Evolutionary conservation across 169 alveolate species (phyloP).

Genomic region (Plasmodium berghei): DNA sequence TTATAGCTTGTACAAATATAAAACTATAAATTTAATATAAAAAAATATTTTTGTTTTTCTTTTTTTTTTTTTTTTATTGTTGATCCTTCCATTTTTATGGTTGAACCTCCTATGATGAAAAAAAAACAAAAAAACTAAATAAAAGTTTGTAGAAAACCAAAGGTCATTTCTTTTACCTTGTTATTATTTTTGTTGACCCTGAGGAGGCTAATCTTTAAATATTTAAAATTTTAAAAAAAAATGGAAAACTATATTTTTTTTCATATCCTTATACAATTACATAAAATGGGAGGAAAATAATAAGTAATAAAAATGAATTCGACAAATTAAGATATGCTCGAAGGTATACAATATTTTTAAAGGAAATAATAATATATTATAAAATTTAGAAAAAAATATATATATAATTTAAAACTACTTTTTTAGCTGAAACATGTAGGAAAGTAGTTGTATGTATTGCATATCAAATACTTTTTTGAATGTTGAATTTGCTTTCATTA

Average conservation of each 20-base stretch:
- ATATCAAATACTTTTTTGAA: too few relatives aligned
- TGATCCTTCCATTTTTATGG: conserved; percentile 78
- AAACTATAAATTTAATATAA: neutral
- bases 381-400: too few relatives aligned
- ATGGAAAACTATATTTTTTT: neutral
- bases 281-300: neutral
- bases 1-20: neutral
- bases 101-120: conserved; percentile 78
- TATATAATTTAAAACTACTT: too few relatives aligned
- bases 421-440: too few relatives aligned
- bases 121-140: conserved; percentile 30
- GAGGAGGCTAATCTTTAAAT: conserved; percentile 62
- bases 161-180: conserved; percentile 65
- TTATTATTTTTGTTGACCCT: conserved; percentile 73
- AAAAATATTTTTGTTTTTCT: conserved; percentile 18
- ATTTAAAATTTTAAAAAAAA: neutral
- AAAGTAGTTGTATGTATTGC: too few relatives aligned
- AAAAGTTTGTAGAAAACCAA: conserved; percentile 52
- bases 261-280: neutral
- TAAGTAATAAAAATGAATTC: too few relatives aligned
- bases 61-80: conserved; percentile 57
- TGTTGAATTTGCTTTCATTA: too few relatives aligned
- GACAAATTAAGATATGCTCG: too few relatives aligned
- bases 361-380: too few relatives aligned
- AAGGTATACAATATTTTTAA: too few relatives aligned